These are phyloP conservation scores for Prunus mira DNA, from an alignment of 306 rosid genomes.

Conservation along the genomic window DNA sequence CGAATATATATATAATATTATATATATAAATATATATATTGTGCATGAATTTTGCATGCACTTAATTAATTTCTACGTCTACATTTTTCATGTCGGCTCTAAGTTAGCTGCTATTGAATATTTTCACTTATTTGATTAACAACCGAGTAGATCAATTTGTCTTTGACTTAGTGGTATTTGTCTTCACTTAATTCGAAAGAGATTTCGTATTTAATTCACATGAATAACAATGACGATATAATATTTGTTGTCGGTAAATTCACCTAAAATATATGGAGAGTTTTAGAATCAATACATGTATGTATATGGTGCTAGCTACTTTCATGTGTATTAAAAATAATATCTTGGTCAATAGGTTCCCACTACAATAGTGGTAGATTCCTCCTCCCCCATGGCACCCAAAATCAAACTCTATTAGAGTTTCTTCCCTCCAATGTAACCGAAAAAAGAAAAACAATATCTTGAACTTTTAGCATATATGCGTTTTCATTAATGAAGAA, in stretches of 20 bases:
- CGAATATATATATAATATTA: background rate
- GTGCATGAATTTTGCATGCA: constrained; percentile 1
- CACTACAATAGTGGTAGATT: too few relatives aligned
- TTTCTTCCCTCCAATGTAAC: too few relatives aligned
- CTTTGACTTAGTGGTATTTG: too few relatives aligned
- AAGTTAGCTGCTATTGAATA: background rate
- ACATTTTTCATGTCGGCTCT: background rate
- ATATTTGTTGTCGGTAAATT: too few relatives aligned
- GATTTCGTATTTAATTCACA: too few relatives aligned
- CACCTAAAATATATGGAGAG: too few relatives aligned
- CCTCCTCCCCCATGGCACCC: too few relatives aligned
- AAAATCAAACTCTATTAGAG: too few relatives aligned
- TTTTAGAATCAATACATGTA: background rate
- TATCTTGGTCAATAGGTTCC: background rate
- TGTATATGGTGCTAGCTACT: background rate
- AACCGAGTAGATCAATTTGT: background rate
- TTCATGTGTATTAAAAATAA: background rate
- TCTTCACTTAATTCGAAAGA: too few relatives aligned
- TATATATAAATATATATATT: background rate
- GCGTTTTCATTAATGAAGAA: background rate
- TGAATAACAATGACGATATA: too few relatives aligned
- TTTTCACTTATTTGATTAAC: background rate
- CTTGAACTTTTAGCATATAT: background rate
- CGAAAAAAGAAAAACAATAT: background rate
- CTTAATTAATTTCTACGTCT: background rate